These are phyloP conservation scores for Hortiboletus flavorubellus DNA, from an alignment of 768 basidiomycete species.

Conservation along the genomic window DNA sequence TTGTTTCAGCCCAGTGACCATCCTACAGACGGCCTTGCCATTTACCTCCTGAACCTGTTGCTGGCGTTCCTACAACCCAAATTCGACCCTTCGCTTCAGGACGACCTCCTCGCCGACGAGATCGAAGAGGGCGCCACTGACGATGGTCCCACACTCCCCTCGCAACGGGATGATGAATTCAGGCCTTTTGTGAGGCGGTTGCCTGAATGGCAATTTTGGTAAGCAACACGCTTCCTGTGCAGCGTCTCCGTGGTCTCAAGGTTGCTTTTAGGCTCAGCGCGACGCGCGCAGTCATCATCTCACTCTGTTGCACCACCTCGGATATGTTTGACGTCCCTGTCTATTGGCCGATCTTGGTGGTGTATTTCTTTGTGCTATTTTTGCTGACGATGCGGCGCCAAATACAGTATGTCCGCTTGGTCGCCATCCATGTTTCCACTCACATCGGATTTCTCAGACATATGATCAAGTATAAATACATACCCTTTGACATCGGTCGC, in stretches of 20 bases:
- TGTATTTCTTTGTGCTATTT: slow-evolving; percentile 96
- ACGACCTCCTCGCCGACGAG: slow-evolving; percentile 90
- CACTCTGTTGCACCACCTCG: slow-evolving; percentile 77
- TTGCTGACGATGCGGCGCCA: slow-evolving; percentile 94
- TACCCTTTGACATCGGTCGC: slow-evolving; percentile 93
- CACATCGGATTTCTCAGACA: slow-evolving; percentile 52
- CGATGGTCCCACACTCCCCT: slow-evolving; percentile 54
- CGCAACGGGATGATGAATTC: slow-evolving; percentile 88
- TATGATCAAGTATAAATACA: slow-evolving; percentile 98
- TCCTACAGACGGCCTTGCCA: slow-evolving; percentile 77
- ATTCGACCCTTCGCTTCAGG: slow-evolving; percentile 94
- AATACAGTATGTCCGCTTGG: slow-evolving; percentile 69
- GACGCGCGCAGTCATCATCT: slow-evolving; percentile 83
- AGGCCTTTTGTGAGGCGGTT: slow-evolving; percentile 92
- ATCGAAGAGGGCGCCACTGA: slow-evolving; percentile 89
- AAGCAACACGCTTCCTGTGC: slow-evolving; percentile 13
- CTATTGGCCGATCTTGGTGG: slow-evolving; percentile 97
- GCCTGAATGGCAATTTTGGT: slow-evolving; percentile 98
- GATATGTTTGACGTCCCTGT: slow-evolving; percentile 93
- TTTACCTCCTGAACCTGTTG: slow-evolving; percentile 93
- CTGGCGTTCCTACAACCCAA: slow-evolving; percentile 97
- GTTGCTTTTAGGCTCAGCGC: slow-evolving; percentile 71
- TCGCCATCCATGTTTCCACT: not conserved
- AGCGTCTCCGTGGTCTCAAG: not conserved
- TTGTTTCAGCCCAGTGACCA: not conserved